phyloP scores from a whole-genome alignment of 2,329 filamentous ascomycete species.

The Atkinsonella hypoxylon region DNA sequence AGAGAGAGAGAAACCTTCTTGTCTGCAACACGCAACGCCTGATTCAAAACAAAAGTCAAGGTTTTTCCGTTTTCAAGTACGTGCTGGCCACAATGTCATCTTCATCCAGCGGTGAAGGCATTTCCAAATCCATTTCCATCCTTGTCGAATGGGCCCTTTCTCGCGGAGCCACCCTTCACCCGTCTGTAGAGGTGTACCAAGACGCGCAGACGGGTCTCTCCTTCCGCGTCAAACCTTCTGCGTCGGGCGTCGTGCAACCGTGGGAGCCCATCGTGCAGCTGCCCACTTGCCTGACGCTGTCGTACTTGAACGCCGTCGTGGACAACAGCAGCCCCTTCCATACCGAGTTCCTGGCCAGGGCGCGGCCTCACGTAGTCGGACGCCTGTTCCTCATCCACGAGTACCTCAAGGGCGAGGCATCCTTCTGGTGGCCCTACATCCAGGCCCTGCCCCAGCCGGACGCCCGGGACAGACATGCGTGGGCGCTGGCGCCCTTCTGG shows the following conservation, averaged over 20 bases:
- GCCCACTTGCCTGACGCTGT: conserved; percentile 41
- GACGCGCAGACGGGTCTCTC: conserved; percentile 40
- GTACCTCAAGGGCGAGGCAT: conserved; percentile 43
- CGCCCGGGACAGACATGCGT: conserved; percentile 24
- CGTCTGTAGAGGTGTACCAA: conserved; percentile 38
- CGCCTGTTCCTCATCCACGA: conserved; percentile 61
- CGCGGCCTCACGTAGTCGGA: conserved; percentile 47
- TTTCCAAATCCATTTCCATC: conserved; percentile 12
- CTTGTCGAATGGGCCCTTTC: conserved; percentile 37
- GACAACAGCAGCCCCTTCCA: conserved; percentile 27
- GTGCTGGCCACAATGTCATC: not conserved
- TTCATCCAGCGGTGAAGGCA: not conserved
- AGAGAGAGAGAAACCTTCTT: not conserved
- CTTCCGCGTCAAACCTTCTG: conserved; percentile 33
- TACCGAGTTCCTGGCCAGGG: conserved; percentile 31
- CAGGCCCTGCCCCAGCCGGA: conserved; percentile 50
- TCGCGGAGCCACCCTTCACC: conserved; percentile 37
- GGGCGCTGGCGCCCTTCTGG: conserved; percentile 54
- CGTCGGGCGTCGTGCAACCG: conserved; percentile 15
- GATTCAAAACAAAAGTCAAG: too few species aligned
- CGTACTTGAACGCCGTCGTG: conserved; percentile 44
- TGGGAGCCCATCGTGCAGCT: conserved; percentile 38
- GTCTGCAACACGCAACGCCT: too few species aligned
- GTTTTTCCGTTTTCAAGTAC: too few species aligned
- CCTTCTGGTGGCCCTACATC: conserved; percentile 61